Evolutionary conservation across 441 rosid genomes (phyloP), one percentile per base, ranked within the genome.

Genomic region (Adansonia madagascariensis): DNA sequence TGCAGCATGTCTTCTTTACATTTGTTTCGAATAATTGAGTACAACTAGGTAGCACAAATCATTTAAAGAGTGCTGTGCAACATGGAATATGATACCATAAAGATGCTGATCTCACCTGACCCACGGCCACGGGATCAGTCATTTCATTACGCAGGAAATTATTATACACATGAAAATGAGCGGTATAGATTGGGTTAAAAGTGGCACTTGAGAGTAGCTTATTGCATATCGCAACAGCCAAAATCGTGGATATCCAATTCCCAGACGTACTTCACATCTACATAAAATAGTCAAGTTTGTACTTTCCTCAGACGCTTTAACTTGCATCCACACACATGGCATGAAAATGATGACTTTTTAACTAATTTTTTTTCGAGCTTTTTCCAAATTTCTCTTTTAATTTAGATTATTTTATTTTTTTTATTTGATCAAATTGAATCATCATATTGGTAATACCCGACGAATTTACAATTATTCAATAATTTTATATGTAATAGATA

Each of bases 321-420:
- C 31, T 18, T 66, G 53, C 18, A 11, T 66, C 71, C 71, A 66
- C 71, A 66, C 8, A 65, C 24, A 17, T 66, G n/a, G 49, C 8
- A 6, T 43, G 52, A 66, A 18, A 15, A 17, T 4, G 71, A 22
- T 11, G 53, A 60, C 65, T 24, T 60, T 7, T 60, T 60, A 9
- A 12, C 39, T n/a, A 22, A 11, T 60, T 22, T 22, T 9, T 47
- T 47, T 47, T 9, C n/a, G 14, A 47, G 50, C 50, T 47, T 47
- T 47, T 47, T 27, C 27, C 1, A 27, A 27, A 27, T 27, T 27
- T 27, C 2, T 27, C 2, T 27, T 27, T 27, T 27, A 27, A 27
- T 27, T 27, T 1, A 27, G 2, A 27, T 27, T 27, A 27, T 27
- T 27, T 24, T 24, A 24, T 0, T 1, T 27, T 27, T 27, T 27